Conservation (phyloP, 202 grass and related monocot species). For the Schoenoplectus tabernaemontani region DNA sequence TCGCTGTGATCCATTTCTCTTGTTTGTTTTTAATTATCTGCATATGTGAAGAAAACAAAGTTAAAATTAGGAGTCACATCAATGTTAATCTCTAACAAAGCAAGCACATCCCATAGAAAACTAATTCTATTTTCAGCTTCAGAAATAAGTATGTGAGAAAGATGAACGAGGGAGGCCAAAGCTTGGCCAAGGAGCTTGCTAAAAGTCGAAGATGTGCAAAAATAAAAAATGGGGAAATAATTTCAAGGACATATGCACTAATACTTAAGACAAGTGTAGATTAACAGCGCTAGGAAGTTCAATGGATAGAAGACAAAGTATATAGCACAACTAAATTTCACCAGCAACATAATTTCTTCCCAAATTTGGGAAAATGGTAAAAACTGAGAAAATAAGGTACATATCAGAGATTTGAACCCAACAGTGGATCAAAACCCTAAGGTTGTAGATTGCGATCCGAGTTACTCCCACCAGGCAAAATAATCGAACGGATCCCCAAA, state of each 20-base stretch:
- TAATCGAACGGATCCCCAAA: neutral
- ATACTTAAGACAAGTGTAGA: neutral
- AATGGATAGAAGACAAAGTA: neutral
- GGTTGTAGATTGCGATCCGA: neutral
- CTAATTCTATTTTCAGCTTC: neutral
- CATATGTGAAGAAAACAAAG: neutral
- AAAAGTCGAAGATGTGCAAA: neutral
- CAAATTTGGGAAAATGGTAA: too few species aligned
- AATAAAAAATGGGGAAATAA: neutral
- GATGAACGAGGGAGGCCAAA: neutral
- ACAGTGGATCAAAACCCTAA: neutral
- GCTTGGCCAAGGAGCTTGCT: neutral
- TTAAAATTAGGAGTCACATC: neutral
- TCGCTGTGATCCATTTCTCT: constrained; percentile 38
- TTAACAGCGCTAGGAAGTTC: neutral
- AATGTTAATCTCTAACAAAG: neutral
- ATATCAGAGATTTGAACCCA: neutral
- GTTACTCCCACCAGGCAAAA: neutral
- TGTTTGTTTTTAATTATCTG: neutral
- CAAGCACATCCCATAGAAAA: neutral
- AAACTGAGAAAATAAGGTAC: too few species aligned
- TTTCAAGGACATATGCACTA: neutral
- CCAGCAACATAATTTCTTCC: neutral
- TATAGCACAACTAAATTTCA: neutral
- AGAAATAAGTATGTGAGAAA: neutral